Evolutionary conservation across 306 rosid species (phyloP).

Genomic region (Vigna unguiculata): DNA sequence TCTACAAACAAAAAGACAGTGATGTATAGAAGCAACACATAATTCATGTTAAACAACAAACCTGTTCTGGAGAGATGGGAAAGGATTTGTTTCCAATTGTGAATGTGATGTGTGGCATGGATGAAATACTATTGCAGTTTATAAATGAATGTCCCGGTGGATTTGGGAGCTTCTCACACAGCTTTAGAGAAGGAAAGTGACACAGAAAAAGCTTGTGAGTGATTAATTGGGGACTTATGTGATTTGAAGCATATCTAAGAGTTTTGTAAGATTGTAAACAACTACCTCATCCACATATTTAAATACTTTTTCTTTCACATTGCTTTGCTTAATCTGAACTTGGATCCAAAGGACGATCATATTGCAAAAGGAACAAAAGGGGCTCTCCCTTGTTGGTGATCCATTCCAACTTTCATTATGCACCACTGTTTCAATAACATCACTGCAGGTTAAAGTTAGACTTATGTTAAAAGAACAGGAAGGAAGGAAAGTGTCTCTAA

Average conservation of each 20-base stretch:
- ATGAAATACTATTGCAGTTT: conserved; percentile 55
- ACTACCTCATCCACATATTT: conserved; percentile 66
- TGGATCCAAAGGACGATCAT: conserved; percentile 78
- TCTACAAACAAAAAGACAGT: conserved; percentile 3
- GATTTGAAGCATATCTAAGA: conserved; percentile 6
- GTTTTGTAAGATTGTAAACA: conserved; percentile 15
- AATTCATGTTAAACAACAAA: conserved; percentile 35
- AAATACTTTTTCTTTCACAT: conserved; percentile 60
- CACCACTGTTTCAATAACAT: conserved; percentile 60
- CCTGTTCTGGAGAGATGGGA: conserved; percentile 75
- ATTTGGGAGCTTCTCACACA: conserved; percentile 80
- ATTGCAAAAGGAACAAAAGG: conserved; percentile 65
- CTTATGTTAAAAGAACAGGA: conserved; percentile 29
- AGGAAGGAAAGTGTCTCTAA: conserved; percentile 14
- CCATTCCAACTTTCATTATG: conserved; percentile 49
- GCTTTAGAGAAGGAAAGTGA: conserved; percentile 48
- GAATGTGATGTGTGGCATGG: conserved; percentile 66
- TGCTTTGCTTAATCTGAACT: conserved; percentile 70
- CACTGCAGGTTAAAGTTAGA: conserved; percentile 56
- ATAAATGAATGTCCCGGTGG: conserved; percentile 62
- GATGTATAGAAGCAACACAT: neutral
- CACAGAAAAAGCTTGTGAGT: conserved; percentile 17
- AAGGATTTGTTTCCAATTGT: conserved; percentile 65
- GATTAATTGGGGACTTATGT: neutral
- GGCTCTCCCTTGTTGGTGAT: conserved; percentile 47